Base-by-base conservation (phyloP, 164 flowering plant genomes). In the Macadamia tetraphylla region DNA sequence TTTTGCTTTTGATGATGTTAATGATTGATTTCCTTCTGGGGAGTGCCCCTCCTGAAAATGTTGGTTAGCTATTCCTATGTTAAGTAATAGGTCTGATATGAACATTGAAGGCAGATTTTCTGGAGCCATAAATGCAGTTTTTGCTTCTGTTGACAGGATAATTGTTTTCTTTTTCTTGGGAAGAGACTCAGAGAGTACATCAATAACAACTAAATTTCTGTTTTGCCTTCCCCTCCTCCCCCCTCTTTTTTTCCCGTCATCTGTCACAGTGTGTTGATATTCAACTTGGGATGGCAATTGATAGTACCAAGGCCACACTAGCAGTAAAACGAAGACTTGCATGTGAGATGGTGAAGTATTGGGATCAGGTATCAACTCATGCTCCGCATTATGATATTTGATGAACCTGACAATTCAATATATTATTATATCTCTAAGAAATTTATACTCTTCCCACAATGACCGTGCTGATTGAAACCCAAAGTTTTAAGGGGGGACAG, bases 271-370 rank as follows among this genome's bases (percentile, higher is more conserved):
- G 84, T 75, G 91, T 84, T 67, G 97, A 95, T 79, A 85, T 92
- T 65, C 99, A 95, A 82, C 98, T 95, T 66, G 98, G 99, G 60
- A 82, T 94, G 85, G 99, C 99, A 62, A 90, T 94, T 79, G 99
- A 92, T 74, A 92, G 99, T 77, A 73, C 94, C 4, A 95, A 92
- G 68, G 99, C 99, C 29, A 95, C 99, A 56, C 82, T 92, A 56
- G 99, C 99, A 55, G 99, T 95, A 65, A 95, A 95, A 73, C 80
- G 98, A 65, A 85, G 99, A 79, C 98, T 95, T 80, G 92, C 99
- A 17, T 95, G 99, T 77, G 98, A 95, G 81, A 95, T 92, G 98
- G 92, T 89, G 9, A 90, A 90, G 71, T 94, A 88, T 66, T 94
- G 99, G 97, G 88, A 90, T 78, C 97, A 94, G 97, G 99, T 91